These are phyloP conservation scores for Rhododendron ovatum DNA, from an alignment of 148 eudicot genomes.

Conservation along the genomic window DNA sequence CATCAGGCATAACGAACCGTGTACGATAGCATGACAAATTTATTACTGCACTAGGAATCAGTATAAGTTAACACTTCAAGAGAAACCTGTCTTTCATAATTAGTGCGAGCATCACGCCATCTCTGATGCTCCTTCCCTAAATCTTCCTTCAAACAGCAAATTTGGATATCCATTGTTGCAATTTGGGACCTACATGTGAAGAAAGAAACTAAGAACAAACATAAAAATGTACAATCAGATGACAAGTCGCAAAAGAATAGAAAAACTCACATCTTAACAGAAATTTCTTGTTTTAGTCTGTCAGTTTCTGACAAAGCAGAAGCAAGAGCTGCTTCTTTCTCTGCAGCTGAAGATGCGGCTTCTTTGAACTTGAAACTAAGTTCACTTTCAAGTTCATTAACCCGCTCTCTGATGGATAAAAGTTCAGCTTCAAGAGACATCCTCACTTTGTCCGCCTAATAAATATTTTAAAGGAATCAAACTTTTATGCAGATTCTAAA, in stretches of 20 bases:
- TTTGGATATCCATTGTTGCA: slow-evolving; percentile 46
- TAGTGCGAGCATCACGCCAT: slow-evolving; percentile 66
- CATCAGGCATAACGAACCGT: not conserved
- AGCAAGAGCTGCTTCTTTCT: slow-evolving; percentile 57
- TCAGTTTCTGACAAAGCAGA: slow-evolving; percentile 59
- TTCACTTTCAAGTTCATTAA: slow-evolving; percentile 61
- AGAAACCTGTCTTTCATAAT: slow-evolving; percentile 87
- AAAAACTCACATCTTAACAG: slow-evolving; percentile 41
- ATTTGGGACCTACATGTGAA: slow-evolving; percentile 39
- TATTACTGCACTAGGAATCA: not conserved
- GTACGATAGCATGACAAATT: not conserved
- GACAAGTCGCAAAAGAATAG: not conserved
- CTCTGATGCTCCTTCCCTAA: slow-evolving; percentile 70
- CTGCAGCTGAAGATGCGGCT: slow-evolving; percentile 53
- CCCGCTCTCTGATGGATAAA: slow-evolving; percentile 43
- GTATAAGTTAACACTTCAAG: not conserved
- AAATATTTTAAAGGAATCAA: not conserved
- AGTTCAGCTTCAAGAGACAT: slow-evolving; percentile 69
- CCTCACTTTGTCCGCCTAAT: slow-evolving; percentile 56
- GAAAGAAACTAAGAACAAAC: not conserved
- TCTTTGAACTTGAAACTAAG: slow-evolving; percentile 52
- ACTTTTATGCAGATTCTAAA: not conserved
- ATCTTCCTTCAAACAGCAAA: slow-evolving; percentile 59
- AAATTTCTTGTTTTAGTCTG: slow-evolving; percentile 54
- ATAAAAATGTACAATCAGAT: not conserved